These are phyloP conservation scores for Santalum album DNA, from an alignment of 164 flowering plant genomes.

Conservation along the genomic window DNA sequence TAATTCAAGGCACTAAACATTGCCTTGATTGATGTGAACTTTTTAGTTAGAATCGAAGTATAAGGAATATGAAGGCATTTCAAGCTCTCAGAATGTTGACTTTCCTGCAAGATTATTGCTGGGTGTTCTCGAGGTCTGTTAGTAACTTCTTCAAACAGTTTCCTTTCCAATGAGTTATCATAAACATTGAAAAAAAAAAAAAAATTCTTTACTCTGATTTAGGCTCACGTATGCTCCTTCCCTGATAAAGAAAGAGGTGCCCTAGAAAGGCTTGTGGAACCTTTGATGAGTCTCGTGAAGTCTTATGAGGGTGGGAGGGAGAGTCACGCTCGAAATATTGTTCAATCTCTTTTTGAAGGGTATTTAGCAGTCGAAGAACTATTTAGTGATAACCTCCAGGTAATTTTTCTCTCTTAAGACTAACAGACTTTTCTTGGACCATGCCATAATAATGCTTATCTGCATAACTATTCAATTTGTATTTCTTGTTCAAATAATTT, in stretches of 20 bases:
- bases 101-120: slow-evolving; percentile 87
- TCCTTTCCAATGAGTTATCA: not conserved
- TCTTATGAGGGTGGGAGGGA: slow-evolving; percentile 99
- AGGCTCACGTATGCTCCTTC: slow-evolving; percentile 72
- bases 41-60: slow-evolving; percentile 72
- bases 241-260: slow-evolving; percentile 81
- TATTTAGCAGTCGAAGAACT: slow-evolving; percentile 89
- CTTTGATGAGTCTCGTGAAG: slow-evolving; percentile 86
- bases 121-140: slow-evolving; percentile 70
- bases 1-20: slow-evolving; percentile 1
- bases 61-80: slow-evolving; percentile 58
- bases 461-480: too few relatives aligned
- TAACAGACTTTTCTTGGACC: too few relatives aligned
- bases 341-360: slow-evolving; percentile 84
- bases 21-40: not conserved
- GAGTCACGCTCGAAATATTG: slow-evolving; percentile 93
- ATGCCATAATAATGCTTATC: too few relatives aligned
- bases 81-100: slow-evolving; percentile 57
- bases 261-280: slow-evolving; percentile 92
- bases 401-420: slow-evolving; percentile 14
- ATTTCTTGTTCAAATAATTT: too few relatives aligned
- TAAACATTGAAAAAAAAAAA: not conserved
- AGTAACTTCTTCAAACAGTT: slow-evolving; percentile 4
- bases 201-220: slow-evolving; percentile 14
- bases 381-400: slow-evolving; percentile 91